Base-by-base conservation (phyloP, 2,329 filamentous ascomycete genomes). In the Helotiales sp. region DNA sequence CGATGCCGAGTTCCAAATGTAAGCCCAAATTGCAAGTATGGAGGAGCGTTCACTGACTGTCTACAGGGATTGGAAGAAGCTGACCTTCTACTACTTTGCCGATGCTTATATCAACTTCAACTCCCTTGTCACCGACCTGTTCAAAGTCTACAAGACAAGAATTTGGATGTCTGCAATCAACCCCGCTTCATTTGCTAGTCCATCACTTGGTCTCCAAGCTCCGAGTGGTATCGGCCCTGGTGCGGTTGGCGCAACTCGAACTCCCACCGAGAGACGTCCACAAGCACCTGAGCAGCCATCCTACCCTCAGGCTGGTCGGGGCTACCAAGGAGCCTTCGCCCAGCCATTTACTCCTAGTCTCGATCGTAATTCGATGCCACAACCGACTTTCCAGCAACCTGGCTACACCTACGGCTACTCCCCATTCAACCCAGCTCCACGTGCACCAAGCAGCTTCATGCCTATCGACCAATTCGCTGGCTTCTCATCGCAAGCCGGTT, bases 141-240 rank as follows among this genome's bases (percentile, higher is more conserved):
- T 98, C 86, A 98, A 98, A 81, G 95, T 98, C 70, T 99, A 98
- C 85, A 99, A 99, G 83, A 97, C 95, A 24, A 89, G 96, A 74
- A 99, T 99, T 75, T 99, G 96, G 96, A 97, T 99, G 93, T 98
- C 95, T 4, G 96, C 96, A 3, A 97, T 99, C 79, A 99, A 99
- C 78, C 96, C 96, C 7, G 96, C 95, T 5, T 97, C 95, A 0
- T 97, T 98, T 79, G 92, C 92, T 26, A 94, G 89, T 70, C 91
- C 92, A 20, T 89, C 88, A 2, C 83, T 92, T 58, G 91, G 91
- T 28, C 82, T 93, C 24, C 89, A 90, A 77, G 88, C 89, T 2
- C 88, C 90, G 1, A 89, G 88, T 69, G 87, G 87, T 30, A 85
- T 91, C 72, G 87, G 88, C 0, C 87, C 88, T 8, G 89, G 89